Conservation (phyloP, 257 asterid species). For the Parsonsia alboflavescens region DNA sequence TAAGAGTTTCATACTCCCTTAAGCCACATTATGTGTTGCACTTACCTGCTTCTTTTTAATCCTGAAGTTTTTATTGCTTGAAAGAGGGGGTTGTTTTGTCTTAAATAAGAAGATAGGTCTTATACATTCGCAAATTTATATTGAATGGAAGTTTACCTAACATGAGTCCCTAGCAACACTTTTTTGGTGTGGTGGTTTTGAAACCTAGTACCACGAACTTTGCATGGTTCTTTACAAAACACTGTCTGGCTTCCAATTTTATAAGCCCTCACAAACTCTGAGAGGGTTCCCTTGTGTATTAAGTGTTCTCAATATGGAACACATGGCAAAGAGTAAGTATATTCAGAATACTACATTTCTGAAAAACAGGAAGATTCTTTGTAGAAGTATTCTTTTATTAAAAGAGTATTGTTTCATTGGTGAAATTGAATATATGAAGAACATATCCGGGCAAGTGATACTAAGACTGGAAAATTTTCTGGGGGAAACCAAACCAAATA, state of each 20-base stretch:
- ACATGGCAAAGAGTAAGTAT: background rate
- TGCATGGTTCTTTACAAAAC: background rate
- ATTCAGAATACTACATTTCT: too few relatives aligned
- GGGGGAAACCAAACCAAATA: background rate
- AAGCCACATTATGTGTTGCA: background rate
- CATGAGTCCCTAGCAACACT: background rate
- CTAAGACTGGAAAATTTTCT: background rate
- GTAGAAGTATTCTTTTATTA: too few relatives aligned
- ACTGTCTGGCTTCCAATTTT: background rate
- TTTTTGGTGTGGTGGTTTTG: background rate
- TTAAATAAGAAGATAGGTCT: background rate
- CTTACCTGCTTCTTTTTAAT: background rate
- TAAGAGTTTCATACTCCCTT: constrained; percentile 34
- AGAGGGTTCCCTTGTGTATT: background rate
- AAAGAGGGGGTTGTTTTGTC: background rate
- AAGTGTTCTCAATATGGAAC: background rate
- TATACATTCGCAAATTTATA: background rate
- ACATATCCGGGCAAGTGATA: background rate
- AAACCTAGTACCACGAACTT: background rate
- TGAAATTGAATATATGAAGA: background rate
- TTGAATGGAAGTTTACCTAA: background rate
- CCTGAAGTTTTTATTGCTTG: background rate
- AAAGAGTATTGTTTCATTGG: too few relatives aligned
- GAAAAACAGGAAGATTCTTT: too few relatives aligned
- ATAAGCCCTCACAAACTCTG: background rate